phyloP scores from a whole-genome alignment of 345 rosid genomes.

The Tarenaya hassleriana region DNA sequence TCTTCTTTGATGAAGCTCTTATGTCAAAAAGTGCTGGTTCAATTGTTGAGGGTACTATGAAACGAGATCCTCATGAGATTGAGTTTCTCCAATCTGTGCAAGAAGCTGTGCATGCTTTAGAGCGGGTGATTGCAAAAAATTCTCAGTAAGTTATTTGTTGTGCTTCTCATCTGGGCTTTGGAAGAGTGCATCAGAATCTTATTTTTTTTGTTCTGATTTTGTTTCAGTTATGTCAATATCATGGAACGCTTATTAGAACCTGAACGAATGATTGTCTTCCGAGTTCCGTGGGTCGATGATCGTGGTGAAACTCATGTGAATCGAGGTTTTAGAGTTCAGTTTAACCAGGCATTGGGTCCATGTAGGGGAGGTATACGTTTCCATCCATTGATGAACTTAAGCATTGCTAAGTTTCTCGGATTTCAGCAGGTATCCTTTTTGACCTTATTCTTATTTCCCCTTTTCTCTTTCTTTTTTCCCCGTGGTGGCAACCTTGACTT shows the following conservation, averaged over 20 bases:
- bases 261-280: slow-evolving; percentile 82
- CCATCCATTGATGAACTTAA: slow-evolving; percentile 86
- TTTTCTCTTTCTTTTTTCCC: background rate
- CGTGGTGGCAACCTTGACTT: slow-evolving; percentile 8
- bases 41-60: slow-evolving; percentile 77
- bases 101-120: slow-evolving; percentile 94
- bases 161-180: slow-evolving; percentile 24
- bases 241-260: slow-evolving; percentile 97
- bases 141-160: slow-evolving; percentile 69
- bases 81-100: slow-evolving; percentile 94
- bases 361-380: slow-evolving; percentile 96
- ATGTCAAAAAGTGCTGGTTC: slow-evolving; percentile 99
- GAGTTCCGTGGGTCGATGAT: slow-evolving; percentile 98
- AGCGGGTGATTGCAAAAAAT: slow-evolving; percentile 96
- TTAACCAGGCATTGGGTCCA: slow-evolving; percentile 93
- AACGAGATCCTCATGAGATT: slow-evolving; percentile 91
- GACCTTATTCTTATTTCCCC: background rate
- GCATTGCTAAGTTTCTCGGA: slow-evolving; percentile 90
- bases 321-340: slow-evolving; percentile 93
- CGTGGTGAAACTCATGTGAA: slow-evolving; percentile 95
- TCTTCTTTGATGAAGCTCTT: slow-evolving; percentile 62
- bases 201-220: slow-evolving; percentile 19
- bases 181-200: slow-evolving; percentile 15
- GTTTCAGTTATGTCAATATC: slow-evolving; percentile 80
- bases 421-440: slow-evolving; percentile 65